Conservation (phyloP, 2,329 filamentous ascomycete species). For the Aspergillus melleus region DNA sequence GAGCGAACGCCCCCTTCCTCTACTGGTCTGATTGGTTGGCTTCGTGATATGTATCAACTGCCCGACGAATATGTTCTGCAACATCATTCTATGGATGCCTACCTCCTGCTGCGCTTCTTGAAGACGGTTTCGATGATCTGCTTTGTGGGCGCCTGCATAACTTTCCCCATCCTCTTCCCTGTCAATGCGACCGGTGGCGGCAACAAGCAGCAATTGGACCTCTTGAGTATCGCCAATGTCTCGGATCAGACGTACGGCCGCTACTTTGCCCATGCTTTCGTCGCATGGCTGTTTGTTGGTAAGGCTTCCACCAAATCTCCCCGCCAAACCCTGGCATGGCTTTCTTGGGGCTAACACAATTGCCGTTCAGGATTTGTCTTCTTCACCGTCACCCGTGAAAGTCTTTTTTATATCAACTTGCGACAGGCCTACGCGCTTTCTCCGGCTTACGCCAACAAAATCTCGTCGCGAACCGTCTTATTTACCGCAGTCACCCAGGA, state of each 20-base stretch:
- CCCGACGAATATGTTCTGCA: conserved; percentile 79
- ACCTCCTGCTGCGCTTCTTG: conserved; percentile 85
- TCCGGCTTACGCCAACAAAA: conserved; percentile 76
- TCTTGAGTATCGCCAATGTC: conserved; percentile 78
- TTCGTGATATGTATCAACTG: conserved; percentile 64
- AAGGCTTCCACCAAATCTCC: conserved; percentile 14
- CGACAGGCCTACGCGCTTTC: conserved; percentile 90
- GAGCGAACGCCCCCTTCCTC: conserved; percentile 62
- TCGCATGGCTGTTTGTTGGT: conserved; percentile 79
- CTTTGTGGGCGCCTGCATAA: conserved; percentile 78
- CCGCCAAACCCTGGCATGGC: background rate
- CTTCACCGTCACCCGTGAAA: conserved; percentile 82
- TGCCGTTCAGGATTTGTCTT: conserved; percentile 68
- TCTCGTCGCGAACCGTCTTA: conserved; percentile 87
- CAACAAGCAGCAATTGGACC: conserved; percentile 65
- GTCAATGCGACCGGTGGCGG: conserved; percentile 81
- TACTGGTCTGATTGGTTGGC: conserved; percentile 66
- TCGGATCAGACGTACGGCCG: conserved; percentile 55
- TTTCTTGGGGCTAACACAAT: background rate
- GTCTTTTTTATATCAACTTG: conserved; percentile 87
- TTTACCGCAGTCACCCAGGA: conserved; percentile 79
- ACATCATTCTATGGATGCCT: conserved; percentile 89
- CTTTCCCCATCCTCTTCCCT: conserved; percentile 86
- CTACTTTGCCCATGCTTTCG: conserved; percentile 78
- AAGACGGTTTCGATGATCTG: conserved; percentile 76